Percentiles rank a stretch among this genome's conserved stretches.
These are phyloP conservation scores for Primulina tabacum DNA, from an alignment of 257 asterid genomes.

Conservation along the genomic window DNA sequence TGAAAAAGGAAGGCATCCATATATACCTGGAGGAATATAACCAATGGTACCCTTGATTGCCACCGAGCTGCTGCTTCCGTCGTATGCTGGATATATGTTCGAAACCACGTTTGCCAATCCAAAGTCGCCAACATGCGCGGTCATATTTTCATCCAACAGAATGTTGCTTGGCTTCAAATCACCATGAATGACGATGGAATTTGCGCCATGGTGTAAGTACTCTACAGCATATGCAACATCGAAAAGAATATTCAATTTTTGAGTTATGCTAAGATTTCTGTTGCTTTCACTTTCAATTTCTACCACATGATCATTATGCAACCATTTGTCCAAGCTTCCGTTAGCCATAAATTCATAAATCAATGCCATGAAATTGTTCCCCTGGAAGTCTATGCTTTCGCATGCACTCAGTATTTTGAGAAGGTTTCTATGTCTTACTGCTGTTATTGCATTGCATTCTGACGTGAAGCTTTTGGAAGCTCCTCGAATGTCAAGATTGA, in stretches of 20 bases:
- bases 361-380: neutral
- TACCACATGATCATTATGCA: neutral
- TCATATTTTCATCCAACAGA: constrained; percentile 33
- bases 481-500: constrained; percentile 5
- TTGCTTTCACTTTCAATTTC: neutral
- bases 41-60: too few relatives aligned
- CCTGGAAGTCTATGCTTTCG: constrained; percentile 5
- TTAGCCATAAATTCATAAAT: constrained; percentile 7
- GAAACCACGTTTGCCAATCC: constrained; percentile 25
- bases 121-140: constrained; percentile 38
- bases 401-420: constrained; percentile 4
- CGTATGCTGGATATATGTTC: too few relatives aligned
- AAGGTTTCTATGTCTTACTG: constrained; percentile 12
- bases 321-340: neutral
- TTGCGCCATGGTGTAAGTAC: constrained; percentile 27
- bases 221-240: constrained; percentile 23
- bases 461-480: constrained; percentile 15
- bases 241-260: constrained; percentile 15
- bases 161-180: constrained; percentile 38
- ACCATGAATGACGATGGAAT: constrained; percentile 21
- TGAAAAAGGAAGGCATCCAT: too few relatives aligned
- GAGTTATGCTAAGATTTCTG: neutral
- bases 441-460: constrained; percentile 6
- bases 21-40: too few relatives aligned
- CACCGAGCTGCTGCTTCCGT: too few relatives aligned